Evolutionary conservation across 257 asterid species (phyloP).

Genomic region (Coffea eugenioides): DNA sequence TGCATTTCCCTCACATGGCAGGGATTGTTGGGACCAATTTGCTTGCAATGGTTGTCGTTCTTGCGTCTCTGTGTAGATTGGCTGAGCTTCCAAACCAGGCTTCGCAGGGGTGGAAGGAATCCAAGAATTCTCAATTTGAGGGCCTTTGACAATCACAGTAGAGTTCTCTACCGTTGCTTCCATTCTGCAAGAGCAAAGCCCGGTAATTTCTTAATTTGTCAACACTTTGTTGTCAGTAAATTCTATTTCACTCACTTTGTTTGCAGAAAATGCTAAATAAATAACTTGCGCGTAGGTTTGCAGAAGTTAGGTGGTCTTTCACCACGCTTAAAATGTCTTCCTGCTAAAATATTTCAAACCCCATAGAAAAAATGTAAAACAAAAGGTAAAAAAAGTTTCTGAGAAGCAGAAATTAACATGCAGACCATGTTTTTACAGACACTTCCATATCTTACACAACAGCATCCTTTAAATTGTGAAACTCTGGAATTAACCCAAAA

Average conservation of each 20-base stretch:
- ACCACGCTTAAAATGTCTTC: not conserved
- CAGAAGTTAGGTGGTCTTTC: not conserved
- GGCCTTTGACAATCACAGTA: constrained; percentile 21
- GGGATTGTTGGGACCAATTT: constrained; percentile 22
- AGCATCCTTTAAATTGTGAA: not conserved
- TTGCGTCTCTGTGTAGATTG: constrained; percentile 38
- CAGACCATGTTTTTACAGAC: constrained; percentile 2
- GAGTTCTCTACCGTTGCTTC: constrained; percentile 39
- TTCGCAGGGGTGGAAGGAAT: constrained; percentile 66
- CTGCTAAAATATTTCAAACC: not conserved
- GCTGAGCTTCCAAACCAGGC: constrained; percentile 34
- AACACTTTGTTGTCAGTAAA: constrained; percentile 5
- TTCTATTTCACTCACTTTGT: constrained; percentile 2
- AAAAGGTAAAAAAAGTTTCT: not conserved
- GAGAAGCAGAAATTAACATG: constrained; percentile 8
- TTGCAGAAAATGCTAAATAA: not conserved
- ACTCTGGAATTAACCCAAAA: not conserved
- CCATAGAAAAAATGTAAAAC: not conserved
- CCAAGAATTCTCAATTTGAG: constrained; percentile 46
- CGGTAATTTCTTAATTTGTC: constrained; percentile 32
- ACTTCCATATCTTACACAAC: constrained; percentile 4
- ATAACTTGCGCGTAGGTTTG: not conserved
- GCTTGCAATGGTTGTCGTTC: constrained; percentile 16
- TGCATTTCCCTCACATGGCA: not conserved
- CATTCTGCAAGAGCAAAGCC: constrained; percentile 41